Base-by-base conservation (phyloP, 2,329 filamentous ascomycete species). In the Xylogone sp. region DNA sequence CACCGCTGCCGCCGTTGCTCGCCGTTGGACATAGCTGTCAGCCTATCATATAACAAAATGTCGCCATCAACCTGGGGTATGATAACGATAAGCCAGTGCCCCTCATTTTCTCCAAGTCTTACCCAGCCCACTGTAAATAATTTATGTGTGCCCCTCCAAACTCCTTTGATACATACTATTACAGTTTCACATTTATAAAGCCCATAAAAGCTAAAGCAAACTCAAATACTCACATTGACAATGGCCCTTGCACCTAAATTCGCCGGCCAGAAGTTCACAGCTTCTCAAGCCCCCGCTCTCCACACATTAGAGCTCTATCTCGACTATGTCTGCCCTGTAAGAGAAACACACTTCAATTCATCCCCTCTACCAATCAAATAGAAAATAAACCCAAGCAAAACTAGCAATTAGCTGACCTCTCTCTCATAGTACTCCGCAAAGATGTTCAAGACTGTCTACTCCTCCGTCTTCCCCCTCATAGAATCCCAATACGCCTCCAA, bases 311-410 rank as follows among this genome's bases (percentile, higher is more conserved):
- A 86, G 67, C 56, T 86, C 48, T 86, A 88, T 70, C 84, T 96
- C 60, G 92, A 97, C 76, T 97, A 96, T 75, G 88, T 90, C 65
- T 97, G 92, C 69, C 91, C 90, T 42, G 72, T 78, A 61, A 52
- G 67, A n/a, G n/a, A n/a, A n/a, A n/a, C n/a, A n/a, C n/a, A n/a
- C n/a, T n/a, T n/a, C n/a, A n/a, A n/a, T 10, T 46, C 7, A 12
- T 19, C 18, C 9, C 39, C 13, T 43, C 20, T 13, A 24, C 22
- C 18, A 24, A 10, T 22, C n/a, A n/a, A n/a, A n/a, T n/a, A n/a
- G n/a, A n/a, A n/a, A n/a, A n/a, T n/a, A n/a, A n/a, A n/a, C n/a
- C n/a, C n/a, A n/a, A n/a, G n/a, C n/a, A n/a, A n/a, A n/a, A n/a
- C n/a, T n/a, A n/a, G n/a, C n/a, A n/a, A n/a, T n/a, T n/a, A n/a